Percentiles rank a stretch among this genome's conserved stretches.
Evolutionary conservation across 768 basidiomycete genomes (phyloP).

Genomic region (Tephrocybe sp.): DNA sequence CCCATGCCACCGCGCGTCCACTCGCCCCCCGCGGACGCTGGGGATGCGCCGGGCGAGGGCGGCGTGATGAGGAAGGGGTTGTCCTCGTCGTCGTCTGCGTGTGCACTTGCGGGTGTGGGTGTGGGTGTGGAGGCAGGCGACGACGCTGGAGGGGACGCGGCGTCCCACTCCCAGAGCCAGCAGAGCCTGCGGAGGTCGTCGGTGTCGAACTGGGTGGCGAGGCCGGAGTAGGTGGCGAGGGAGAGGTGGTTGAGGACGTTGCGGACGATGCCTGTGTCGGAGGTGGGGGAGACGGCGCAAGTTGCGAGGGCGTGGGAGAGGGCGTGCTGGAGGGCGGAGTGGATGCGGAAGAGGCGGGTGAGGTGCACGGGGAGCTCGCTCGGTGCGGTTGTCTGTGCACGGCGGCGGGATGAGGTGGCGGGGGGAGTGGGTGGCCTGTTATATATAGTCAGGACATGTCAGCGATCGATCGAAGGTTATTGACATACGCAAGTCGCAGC

Average conservation of each 20-base stretch:
- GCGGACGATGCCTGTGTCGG: conserved; percentile 73
- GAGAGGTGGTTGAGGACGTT: conserved; percentile 81
- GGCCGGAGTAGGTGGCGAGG: conserved; percentile 64
- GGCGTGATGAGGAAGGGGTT: conserved; percentile 66
- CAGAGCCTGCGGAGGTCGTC: conserved; percentile 75
- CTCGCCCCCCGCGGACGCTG: conserved; percentile 41
- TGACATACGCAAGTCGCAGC: conserved; percentile 53
- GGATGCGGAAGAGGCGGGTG: conserved; percentile 58
- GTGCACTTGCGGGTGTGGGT: not conserved
- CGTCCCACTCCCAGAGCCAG: conserved; percentile 92
- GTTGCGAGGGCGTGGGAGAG: conserved; percentile 85
- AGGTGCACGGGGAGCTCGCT: conserved; percentile 54
- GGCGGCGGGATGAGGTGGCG: conserved; percentile 40
- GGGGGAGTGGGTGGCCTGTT: conserved; percentile 61
- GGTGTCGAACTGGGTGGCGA: conserved; percentile 61
- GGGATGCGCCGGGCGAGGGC: conserved; percentile 24
- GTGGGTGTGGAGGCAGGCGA: not conserved
- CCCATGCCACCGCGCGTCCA: conserved; percentile 86
- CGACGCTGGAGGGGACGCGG: conserved; percentile 35
- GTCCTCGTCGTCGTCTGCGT: conserved; percentile 61
- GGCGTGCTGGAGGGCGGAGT: conserved; percentile 76
- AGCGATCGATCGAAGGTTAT: not conserved
- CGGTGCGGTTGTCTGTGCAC: conserved; percentile 10
- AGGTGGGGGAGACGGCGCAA: conserved; percentile 72
- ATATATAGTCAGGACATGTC: conserved; percentile 5